These are phyloP conservation scores for Kodamaea kakaduensis DNA, from an alignment of 805 yeast species.

Conservation along the genomic window DNA sequence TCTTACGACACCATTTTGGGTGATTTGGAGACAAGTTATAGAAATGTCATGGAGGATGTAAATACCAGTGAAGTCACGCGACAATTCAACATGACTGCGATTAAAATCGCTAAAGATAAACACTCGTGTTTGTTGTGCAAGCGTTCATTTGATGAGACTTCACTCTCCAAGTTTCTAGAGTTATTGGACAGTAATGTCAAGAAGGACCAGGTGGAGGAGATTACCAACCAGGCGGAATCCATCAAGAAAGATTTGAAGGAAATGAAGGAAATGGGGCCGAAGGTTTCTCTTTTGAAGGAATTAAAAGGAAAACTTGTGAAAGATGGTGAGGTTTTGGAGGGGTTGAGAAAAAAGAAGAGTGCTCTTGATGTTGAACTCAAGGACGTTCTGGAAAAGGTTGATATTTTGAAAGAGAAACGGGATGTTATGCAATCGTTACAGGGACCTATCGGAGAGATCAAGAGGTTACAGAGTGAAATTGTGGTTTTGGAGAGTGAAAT, in stretches of 20 bases:
- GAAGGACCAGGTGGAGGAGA: constrained; percentile 24
- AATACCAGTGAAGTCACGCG: constrained; percentile 68
- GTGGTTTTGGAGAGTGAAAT: constrained; percentile 23
- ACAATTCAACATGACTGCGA: constrained; percentile 66
- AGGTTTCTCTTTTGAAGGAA: constrained; percentile 25
- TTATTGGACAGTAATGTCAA: constrained; percentile 28
- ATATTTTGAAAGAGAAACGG: constrained; percentile 3
- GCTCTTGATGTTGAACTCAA: constrained; percentile 1
- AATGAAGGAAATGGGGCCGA: constrained; percentile 27
- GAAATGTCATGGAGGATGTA: constrained; percentile 56
- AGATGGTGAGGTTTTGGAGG: constrained; percentile 4
- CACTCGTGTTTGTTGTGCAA: constrained; percentile 71
- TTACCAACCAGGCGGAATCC: constrained; percentile 25
- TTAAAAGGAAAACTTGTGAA: constrained; percentile 14
- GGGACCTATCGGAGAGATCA: constrained; percentile 31
- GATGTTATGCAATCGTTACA: constrained; percentile 18
- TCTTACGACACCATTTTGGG: constrained; percentile 48
- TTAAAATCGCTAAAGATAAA: constrained; percentile 53
- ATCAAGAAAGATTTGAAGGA: constrained; percentile 31
- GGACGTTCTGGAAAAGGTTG: neutral
- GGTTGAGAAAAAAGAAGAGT: constrained; percentile 3
- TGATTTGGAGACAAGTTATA: constrained; percentile 60
- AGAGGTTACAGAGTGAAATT: constrained; percentile 30
- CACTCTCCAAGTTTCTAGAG: constrained; percentile 24
- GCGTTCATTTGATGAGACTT: constrained; percentile 51